These are phyloP conservation scores for Perkinsus olseni DNA, from an alignment of 169 alveolate species.

Conservation along the genomic window DNA sequence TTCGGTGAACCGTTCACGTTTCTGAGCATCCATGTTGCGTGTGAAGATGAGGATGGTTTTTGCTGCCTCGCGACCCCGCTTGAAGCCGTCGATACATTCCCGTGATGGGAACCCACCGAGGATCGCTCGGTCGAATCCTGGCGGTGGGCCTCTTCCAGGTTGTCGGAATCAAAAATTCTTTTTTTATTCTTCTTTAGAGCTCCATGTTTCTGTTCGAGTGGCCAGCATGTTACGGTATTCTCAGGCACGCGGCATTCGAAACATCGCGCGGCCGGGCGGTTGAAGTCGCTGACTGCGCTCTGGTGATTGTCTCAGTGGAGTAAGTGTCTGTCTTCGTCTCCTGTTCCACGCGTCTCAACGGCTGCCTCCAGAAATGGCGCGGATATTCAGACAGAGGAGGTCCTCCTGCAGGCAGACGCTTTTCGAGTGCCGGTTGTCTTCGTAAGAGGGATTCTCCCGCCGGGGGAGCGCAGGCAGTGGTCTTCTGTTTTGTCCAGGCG, in stretches of 20 bases:
- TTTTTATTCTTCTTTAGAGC: no score
- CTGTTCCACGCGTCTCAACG: not conserved
- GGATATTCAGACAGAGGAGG: slow-evolving; percentile 56
- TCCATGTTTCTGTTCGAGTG: no score
- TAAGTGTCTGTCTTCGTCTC: slow-evolving; percentile 14
- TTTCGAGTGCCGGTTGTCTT: slow-evolving; percentile 50
- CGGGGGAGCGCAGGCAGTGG: not conserved
- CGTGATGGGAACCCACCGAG: no score
- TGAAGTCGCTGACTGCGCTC: slow-evolving; percentile 47
- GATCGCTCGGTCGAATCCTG: no score
- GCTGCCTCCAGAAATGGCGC: slow-evolving; percentile 18
- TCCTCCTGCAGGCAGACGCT: slow-evolving; percentile 54
- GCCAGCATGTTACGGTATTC: no score
- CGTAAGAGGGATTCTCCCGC: not conserved
- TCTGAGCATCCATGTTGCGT: no score
- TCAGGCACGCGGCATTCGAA: slow-evolving; percentile 45
- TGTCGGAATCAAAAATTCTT: no score
- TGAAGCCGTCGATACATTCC: no score
- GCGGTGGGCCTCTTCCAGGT: no score
- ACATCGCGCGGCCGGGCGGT: slow-evolving; percentile 56
- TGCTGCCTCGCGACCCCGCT: no score
- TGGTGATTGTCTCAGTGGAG: slow-evolving; percentile 50
- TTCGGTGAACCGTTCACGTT: no score
- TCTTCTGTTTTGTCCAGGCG: not conserved
- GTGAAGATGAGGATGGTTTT: no score